Conservation (phyloP, 2,329 filamentous ascomycete genomes). For the Graphilbum ipis-grandicollis region DNA sequence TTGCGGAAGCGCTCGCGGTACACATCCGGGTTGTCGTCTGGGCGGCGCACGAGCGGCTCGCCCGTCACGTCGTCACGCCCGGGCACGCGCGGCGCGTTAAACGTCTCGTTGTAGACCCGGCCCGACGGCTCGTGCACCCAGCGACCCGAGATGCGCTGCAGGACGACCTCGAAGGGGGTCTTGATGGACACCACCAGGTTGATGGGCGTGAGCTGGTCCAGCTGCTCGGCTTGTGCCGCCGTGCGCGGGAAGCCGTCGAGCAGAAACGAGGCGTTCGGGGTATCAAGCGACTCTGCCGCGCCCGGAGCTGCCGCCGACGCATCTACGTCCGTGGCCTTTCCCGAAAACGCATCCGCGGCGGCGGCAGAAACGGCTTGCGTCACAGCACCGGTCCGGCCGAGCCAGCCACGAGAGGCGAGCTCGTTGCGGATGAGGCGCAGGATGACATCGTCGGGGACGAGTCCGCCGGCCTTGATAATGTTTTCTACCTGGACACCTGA, state of each 20-base stretch:
- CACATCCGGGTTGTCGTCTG: constrained; percentile 74
- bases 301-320: too few species aligned
- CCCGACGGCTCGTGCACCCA: constrained; percentile 91
- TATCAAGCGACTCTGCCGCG: constrained; percentile 25
- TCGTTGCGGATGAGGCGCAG: constrained; percentile 84
- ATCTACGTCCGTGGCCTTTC: too few species aligned
- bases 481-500: constrained; percentile 78
- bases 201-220: constrained; percentile 76
- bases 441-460: constrained; percentile 88
- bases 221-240: constrained; percentile 55
- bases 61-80: constrained; percentile 85
- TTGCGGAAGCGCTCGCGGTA: constrained; percentile 67
- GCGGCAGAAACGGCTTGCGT: constrained; percentile 23
- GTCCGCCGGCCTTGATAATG: constrained; percentile 70
- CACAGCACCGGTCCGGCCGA: constrained; percentile 32
- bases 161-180: constrained; percentile 72
- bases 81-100: constrained; percentile 66
- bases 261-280: constrained; percentile 74
- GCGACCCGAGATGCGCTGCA: constrained; percentile 76
- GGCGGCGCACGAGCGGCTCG: constrained; percentile 62
- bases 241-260: constrained; percentile 94
- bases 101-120: constrained; percentile 86
- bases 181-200: constrained; percentile 80
- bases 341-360: background rate
- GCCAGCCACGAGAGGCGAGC: constrained; percentile 71